These are phyloP conservation scores for Anthoceros angustus DNA, from an alignment of 225 moss, liverwort and hornwort species.

Conservation along the genomic window DNA sequence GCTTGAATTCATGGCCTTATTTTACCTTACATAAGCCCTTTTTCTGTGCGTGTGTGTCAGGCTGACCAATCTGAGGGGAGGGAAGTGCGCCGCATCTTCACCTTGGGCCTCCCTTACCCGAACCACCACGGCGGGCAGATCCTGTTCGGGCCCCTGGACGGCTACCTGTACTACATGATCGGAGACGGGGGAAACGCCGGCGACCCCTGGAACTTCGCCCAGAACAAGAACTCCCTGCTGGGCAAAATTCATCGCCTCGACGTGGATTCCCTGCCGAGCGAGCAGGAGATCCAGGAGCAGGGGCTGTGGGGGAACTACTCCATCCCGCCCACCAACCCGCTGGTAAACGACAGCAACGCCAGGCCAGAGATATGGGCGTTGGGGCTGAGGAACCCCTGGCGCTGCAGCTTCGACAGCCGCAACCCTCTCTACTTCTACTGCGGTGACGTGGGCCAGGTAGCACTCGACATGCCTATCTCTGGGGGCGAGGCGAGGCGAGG, in stretches of 20 bases:
- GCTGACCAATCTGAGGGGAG: slow-evolving; percentile 50
- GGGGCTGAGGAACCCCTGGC: slow-evolving; percentile 95
- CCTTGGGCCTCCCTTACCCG: slow-evolving; percentile 44
- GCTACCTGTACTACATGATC: slow-evolving; percentile 66
- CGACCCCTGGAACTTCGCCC: slow-evolving; percentile 79
- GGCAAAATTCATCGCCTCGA: slow-evolving; percentile 83
- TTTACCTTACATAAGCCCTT: not conserved
- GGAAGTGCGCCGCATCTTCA: slow-evolving; percentile 65
- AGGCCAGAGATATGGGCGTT: slow-evolving; percentile 67
- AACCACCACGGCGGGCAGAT: slow-evolving; percentile 82
- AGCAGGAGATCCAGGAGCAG: slow-evolving; percentile 18
- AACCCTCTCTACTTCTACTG: slow-evolving; percentile 63
- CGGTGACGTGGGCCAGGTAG: slow-evolving; percentile 92
- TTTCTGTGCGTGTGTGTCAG: slow-evolving; percentile 19
- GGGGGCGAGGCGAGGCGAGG: too few relatives aligned
- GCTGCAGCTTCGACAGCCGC: slow-evolving; percentile 58
- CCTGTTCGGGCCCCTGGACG: slow-evolving; percentile 74
- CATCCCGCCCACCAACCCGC: slow-evolving; percentile 59
- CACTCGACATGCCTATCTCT: too few relatives aligned
- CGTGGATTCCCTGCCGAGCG: slow-evolving; percentile 55
- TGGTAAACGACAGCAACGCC: slow-evolving; percentile 33
- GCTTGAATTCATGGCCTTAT: slow-evolving; percentile 6
- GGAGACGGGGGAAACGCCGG: slow-evolving; percentile 56
- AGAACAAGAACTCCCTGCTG: slow-evolving; percentile 43
- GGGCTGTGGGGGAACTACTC: slow-evolving; percentile 56